Conservation (phyloP, 805 yeast species). For the Yamadazyma scolyti region DNA sequence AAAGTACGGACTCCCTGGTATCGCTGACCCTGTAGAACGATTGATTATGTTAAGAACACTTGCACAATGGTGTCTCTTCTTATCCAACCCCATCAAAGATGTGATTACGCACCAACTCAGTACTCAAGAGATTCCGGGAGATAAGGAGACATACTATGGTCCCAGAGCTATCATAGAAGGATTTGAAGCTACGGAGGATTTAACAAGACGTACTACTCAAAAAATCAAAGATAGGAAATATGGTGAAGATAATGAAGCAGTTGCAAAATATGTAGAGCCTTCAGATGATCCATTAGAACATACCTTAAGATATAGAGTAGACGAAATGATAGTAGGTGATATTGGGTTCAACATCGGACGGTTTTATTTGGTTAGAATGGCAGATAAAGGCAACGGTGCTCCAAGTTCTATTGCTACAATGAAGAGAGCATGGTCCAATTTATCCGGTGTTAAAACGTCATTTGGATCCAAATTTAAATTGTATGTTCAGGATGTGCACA, state of each 20-base stretch:
- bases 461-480: conserved; percentile 29
- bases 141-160: conserved; percentile 34
- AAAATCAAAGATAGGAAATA: conserved; percentile 25
- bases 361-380: conserved; percentile 35
- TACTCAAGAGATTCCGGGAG: conserved; percentile 35
- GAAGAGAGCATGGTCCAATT: conserved; percentile 18
- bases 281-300: conserved; percentile 33
- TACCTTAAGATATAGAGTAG: conserved; percentile 27
- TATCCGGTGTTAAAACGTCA: conserved; percentile 2
- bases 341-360: conserved; percentile 38
- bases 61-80: conserved; percentile 32
- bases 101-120: conserved; percentile 19
- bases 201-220: conserved; percentile 27
- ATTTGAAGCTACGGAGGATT: conserved; percentile 24
- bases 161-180: conserved; percentile 35
- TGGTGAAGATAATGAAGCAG: conserved; percentile 14
- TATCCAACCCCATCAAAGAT: conserved; percentile 26
- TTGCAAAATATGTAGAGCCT: conserved; percentile 33
- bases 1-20: conserved; percentile 27
- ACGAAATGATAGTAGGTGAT: conserved; percentile 37
- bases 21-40: conserved; percentile 28
- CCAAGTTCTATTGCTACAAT: conserved; percentile 31
- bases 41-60: conserved; percentile 33
- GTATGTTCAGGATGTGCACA: conserved; percentile 39
- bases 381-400: conserved; percentile 32